Evolutionary conservation across 2,329 filamentous ascomycete genomes (phyloP).

Genomic region (Metarhizium album): DNA sequence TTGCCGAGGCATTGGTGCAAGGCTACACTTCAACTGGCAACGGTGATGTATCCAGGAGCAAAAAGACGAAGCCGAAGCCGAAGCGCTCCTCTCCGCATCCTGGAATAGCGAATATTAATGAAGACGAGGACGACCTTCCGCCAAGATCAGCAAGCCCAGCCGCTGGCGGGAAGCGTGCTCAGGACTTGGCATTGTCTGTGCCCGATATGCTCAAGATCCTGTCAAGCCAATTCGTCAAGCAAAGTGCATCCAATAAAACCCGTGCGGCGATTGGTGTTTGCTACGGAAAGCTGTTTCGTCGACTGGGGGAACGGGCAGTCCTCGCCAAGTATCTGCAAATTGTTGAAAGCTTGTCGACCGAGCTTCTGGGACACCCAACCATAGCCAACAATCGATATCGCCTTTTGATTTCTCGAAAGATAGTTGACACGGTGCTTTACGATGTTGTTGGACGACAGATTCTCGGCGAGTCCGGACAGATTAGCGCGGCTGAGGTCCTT

Average conservation of each 20-base stretch:
- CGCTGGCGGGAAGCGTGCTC: constrained; percentile 55
- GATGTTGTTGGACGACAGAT: constrained; percentile 72
- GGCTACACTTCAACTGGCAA: constrained; percentile 49
- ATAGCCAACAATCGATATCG: constrained; percentile 81
- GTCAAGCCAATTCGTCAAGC: constrained; percentile 68
- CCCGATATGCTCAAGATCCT: constrained; percentile 69
- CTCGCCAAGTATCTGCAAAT: constrained; percentile 76
- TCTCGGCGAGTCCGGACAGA: constrained; percentile 79
- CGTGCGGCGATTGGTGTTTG: constrained; percentile 78
- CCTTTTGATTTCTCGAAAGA: constrained; percentile 72
- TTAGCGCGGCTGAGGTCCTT: constrained; percentile 68
- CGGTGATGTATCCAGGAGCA: constrained; percentile 47
- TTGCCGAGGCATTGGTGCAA: constrained; percentile 75
- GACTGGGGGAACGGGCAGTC: constrained; percentile 70
- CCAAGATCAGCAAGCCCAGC: constrained; percentile 64
- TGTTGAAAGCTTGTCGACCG: constrained; percentile 67
- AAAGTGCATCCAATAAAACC: constrained; percentile 67
- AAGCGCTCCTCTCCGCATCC: constrained; percentile 51
- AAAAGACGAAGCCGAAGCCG: constrained; percentile 54
- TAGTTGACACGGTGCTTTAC: constrained; percentile 73
- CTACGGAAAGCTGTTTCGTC: constrained; percentile 71
- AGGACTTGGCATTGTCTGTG: constrained; percentile 64
- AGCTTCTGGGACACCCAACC: constrained; percentile 65
- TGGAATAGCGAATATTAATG: constrained; percentile 32
- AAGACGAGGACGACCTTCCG: constrained; percentile 63